Evolutionary conservation across 169 alveolate species (phyloP).

Genomic region (Plasmodium reichenowi): DNA sequence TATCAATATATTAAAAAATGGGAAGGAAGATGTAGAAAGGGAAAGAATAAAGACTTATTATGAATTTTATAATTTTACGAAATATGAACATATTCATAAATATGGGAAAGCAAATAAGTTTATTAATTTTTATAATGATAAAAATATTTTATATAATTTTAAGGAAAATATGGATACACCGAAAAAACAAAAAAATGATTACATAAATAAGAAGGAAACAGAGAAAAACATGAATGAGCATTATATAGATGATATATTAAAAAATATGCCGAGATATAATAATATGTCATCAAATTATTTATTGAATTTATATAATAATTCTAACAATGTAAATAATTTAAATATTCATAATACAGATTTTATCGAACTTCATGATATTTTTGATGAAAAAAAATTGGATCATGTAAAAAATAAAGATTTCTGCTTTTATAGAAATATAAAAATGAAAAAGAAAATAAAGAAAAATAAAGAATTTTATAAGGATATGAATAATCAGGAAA

Average conservation of each 20-base stretch:
- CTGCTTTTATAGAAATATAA: constrained; percentile 52
- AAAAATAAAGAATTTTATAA: not conserved
- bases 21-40: not conserved
- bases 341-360: constrained; percentile 70
- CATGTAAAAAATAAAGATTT: constrained; percentile 40
- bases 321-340: not conserved
- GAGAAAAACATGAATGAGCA: not conserved
- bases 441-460: constrained; percentile 14
- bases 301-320: constrained; percentile 21
- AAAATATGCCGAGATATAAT: not conserved
- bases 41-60: constrained; percentile 29
- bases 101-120: constrained; percentile 8
- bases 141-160: not conserved
- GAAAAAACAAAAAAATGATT: constrained; percentile 1
- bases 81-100: constrained; percentile 29
- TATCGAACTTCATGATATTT: constrained; percentile 50
- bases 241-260: constrained; percentile 6
- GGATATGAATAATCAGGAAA: not conserved
- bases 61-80: constrained; percentile 35
- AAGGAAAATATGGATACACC: not conserved
- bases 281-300: constrained; percentile 10
- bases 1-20: not conserved
- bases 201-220: not conserved
- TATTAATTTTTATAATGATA: constrained; percentile 36
- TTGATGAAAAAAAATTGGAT: constrained; percentile 45